phyloP scores from a whole-genome alignment of 2,329 filamentous ascomycete species.

The Aspergillus viridinutans region DNA sequence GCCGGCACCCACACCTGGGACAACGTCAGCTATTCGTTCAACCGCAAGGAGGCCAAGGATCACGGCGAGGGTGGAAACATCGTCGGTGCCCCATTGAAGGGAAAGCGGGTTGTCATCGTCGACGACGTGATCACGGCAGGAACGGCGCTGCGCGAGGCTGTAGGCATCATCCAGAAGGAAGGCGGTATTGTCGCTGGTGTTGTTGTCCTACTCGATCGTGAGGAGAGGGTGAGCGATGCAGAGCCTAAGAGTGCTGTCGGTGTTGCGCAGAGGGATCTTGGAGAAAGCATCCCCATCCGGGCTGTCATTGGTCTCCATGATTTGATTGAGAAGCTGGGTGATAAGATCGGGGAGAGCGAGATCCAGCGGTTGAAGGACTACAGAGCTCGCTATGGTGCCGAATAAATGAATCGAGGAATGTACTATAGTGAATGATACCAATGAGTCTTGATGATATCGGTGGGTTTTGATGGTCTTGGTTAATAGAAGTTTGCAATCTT shows the following conservation, averaged over 20 bases:
- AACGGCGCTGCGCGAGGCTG: slow-evolving; percentile 88
- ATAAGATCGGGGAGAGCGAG: slow-evolving; percentile 58
- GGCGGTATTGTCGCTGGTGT: slow-evolving; percentile 84
- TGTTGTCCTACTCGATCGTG: slow-evolving; percentile 79
- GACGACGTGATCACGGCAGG: slow-evolving; percentile 97
- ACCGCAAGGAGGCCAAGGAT: slow-evolving; percentile 93
- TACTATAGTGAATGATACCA: slow-evolving; percentile 22
- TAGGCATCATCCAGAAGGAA: slow-evolving; percentile 79
- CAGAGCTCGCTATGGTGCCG: slow-evolving; percentile 46
- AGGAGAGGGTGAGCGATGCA: slow-evolving; percentile 57
- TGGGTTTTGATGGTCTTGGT: background rate
- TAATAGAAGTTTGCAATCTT: background rate
- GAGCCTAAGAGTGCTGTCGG: slow-evolving; percentile 74
- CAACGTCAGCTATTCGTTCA: slow-evolving; percentile 77
- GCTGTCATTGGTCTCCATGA: slow-evolving; percentile 70
- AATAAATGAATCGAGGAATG: slow-evolving; percentile 24
- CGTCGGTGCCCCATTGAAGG: slow-evolving; percentile 79
- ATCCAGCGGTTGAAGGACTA: slow-evolving; percentile 70
- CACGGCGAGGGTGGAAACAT: slow-evolving; percentile 94
- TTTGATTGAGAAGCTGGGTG: slow-evolving; percentile 66
- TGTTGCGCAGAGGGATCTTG: slow-evolving; percentile 76
- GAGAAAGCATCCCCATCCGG: slow-evolving; percentile 66
- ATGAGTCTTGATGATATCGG: background rate
- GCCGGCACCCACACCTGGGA: slow-evolving; percentile 52
- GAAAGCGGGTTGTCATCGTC: slow-evolving; percentile 81